phyloP scores from a whole-genome alignment of 1,284 basidiomycete species.

The Xerocomus minutiporus region DNA sequence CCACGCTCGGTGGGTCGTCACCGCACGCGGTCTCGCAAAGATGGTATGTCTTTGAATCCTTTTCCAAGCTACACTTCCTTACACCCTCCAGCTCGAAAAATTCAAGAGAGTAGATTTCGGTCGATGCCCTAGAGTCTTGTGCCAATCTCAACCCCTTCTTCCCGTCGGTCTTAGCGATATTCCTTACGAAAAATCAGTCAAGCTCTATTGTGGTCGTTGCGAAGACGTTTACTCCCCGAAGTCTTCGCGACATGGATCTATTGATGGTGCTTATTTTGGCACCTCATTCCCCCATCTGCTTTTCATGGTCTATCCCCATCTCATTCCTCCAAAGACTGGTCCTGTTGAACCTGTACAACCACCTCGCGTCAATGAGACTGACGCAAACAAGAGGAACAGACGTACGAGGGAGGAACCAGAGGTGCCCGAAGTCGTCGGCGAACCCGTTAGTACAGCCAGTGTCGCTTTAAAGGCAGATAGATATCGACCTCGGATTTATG shows the following conservation, averaged over 20 bases:
- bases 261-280: conserved; percentile 96
- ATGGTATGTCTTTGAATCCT: conserved; percentile 62
- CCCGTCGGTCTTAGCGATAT: conserved; percentile 94
- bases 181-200: conserved; percentile 94
- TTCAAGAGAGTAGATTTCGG: conserved; percentile 97
- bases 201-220: conserved; percentile 93
- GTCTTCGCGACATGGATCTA: conserved; percentile 88
- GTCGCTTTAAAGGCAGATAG: conserved; percentile 85
- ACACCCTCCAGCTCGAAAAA: conserved; percentile 73
- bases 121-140: conserved; percentile 91
- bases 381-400: conserved; percentile 40
- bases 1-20: conserved; percentile 95
- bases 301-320: conserved; percentile 90
- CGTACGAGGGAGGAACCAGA: conserved; percentile 50
- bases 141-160: conserved; percentile 86
- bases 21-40: conserved; percentile 86
- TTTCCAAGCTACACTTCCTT: background rate
- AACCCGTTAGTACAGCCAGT: conserved; percentile 66
- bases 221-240: conserved; percentile 97
- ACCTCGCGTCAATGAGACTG: conserved; percentile 29
- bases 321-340: conserved; percentile 81
- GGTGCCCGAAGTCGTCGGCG: conserved; percentile 52
- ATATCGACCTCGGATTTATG: conserved; percentile 89
- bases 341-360: conserved; percentile 45
- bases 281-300: conserved; percentile 94